Conservation (phyloP, 2,329 filamentous ascomycete species). For the Pseudovirgaria hyperparasitica region DNA sequence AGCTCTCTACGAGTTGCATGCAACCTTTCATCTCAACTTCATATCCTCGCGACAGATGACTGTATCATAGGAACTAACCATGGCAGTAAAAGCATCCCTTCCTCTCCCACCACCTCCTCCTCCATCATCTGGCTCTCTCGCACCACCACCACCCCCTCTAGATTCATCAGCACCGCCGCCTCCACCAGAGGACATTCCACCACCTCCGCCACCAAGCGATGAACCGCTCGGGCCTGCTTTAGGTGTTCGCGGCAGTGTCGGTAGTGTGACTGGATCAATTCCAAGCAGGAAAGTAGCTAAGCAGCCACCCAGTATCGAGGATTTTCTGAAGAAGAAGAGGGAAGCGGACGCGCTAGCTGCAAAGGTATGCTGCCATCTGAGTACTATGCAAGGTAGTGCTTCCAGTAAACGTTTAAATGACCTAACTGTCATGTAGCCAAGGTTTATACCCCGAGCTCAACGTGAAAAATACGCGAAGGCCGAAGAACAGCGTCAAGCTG, state of each 20-base stretch:
- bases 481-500: conserved; percentile 43
- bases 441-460: conserved; percentile 73
- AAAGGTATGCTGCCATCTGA: conserved; percentile 40
- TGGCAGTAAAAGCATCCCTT: no score
- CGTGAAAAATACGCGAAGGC: conserved; percentile 68
- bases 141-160: conserved; percentile 28
- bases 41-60: no score
- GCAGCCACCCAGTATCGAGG: conserved; percentile 66
- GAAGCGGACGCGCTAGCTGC: conserved; percentile 72
- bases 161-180: conserved; percentile 32
- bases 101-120: conserved; percentile 9
- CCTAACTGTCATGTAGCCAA: conserved; percentile 41
- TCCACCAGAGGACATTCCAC: conserved; percentile 9
- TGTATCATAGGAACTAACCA: no score
- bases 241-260: conserved; percentile 9
- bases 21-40: no score
- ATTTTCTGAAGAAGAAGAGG: conserved; percentile 73
- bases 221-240: conserved; percentile 12
- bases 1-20: no score
- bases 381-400: conserved; percentile 7
- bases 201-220: conserved; percentile 5
- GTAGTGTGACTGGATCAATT: conserved; percentile 13
- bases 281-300: conserved; percentile 44
- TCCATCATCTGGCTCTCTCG: conserved; percentile 3
- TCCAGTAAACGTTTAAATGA: conserved; percentile 3